Percentiles rank a stretch among this genome's conserved stretches.
phyloP scores from a whole-genome alignment of 495 filamentous ascomycete species.

The Aspergillus haitiensis region DNA sequence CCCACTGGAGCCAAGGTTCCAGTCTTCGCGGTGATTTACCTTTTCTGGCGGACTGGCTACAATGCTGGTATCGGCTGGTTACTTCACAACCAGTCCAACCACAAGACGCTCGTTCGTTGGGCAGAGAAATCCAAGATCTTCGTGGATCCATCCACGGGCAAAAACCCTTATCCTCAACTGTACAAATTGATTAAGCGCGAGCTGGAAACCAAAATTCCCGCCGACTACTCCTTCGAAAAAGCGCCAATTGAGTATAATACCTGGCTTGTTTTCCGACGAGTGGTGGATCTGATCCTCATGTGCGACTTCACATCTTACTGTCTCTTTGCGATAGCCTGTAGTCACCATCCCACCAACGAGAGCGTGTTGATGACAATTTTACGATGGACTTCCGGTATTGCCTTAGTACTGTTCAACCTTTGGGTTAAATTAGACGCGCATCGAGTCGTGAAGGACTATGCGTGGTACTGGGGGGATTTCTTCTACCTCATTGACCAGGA shows the following conservation, averaged over 20 bases:
- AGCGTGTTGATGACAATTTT: constrained; percentile 61
- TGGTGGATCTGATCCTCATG: constrained; percentile 96
- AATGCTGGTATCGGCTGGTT: constrained; percentile 93
- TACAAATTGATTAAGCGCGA: constrained; percentile 83
- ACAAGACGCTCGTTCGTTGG: constrained; percentile 83
- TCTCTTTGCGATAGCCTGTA: constrained; percentile 90
- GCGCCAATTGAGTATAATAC: constrained; percentile 98
- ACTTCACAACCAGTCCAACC: constrained; percentile 83
- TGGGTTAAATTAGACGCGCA: constrained; percentile 99
- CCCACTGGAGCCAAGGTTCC: constrained; percentile 66
- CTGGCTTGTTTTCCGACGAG: constrained; percentile 91
- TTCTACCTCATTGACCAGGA: constrained; percentile 98
- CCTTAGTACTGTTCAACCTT: constrained; percentile 88
- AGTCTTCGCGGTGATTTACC: constrained; percentile 74
- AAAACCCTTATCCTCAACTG: constrained; percentile 76
- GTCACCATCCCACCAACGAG: constrained; percentile 70
- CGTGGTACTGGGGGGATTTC: constrained; percentile 99
- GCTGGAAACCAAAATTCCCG: constrained; percentile 88
- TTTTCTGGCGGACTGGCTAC: constrained; percentile 91
- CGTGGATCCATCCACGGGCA: constrained; percentile 73
- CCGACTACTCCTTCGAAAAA: constrained; percentile 90
- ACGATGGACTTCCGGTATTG: constrained; percentile 79
- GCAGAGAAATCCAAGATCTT: constrained; percentile 82
- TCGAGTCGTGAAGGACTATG: constrained; percentile 98
- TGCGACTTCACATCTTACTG: constrained; percentile 97